Evolutionary conservation across 768 basidiomycete species (phyloP).

Genomic region (Termitomyces sp.): DNA sequence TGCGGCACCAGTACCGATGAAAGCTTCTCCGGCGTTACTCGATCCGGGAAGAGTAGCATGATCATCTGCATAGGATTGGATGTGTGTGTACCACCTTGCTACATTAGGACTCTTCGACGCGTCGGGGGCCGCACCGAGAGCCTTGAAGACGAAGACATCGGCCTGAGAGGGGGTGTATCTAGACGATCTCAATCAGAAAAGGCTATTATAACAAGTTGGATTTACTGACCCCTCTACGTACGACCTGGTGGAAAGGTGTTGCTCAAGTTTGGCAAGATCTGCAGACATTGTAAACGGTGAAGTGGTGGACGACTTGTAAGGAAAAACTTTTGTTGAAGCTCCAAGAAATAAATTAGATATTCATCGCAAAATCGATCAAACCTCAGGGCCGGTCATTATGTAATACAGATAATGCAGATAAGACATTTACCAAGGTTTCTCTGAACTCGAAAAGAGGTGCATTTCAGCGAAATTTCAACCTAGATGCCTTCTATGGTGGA

Average conservation of each 20-base stretch:
- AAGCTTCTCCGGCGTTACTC: conserved; percentile 72
- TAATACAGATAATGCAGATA: conserved; percentile 14
- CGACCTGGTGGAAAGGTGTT: conserved; percentile 81
- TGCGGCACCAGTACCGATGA: conserved; percentile 44
- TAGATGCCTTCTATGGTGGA: too few relatives aligned
- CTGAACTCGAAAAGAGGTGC: too few relatives aligned
- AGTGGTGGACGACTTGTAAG: conserved; percentile 16
- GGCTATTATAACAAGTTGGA: neutral
- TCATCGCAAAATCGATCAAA: conserved; percentile 11
- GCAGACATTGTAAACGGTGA: conserved; percentile 47
- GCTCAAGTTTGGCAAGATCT: conserved; percentile 69
- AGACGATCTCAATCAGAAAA: conserved; percentile 13
- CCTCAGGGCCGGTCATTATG: conserved; percentile 21
- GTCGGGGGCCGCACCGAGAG: conserved; percentile 61
- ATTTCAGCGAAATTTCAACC: too few relatives aligned
- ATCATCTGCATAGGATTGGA: conserved; percentile 79
- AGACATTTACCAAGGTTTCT: neutral
- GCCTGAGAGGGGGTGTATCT: conserved; percentile 93
- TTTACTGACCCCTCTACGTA: conserved; percentile 84
- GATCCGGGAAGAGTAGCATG: conserved; percentile 77
- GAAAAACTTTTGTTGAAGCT: conserved; percentile 15
- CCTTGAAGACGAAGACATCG: conserved; percentile 88
- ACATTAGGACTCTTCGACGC: conserved; percentile 64
- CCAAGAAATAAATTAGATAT: neutral
- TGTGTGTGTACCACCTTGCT: conserved; percentile 92